Evolutionary conservation across 768 basidiomycete species (phyloP).

Genomic region (Psilocybe cubensis): DNA sequence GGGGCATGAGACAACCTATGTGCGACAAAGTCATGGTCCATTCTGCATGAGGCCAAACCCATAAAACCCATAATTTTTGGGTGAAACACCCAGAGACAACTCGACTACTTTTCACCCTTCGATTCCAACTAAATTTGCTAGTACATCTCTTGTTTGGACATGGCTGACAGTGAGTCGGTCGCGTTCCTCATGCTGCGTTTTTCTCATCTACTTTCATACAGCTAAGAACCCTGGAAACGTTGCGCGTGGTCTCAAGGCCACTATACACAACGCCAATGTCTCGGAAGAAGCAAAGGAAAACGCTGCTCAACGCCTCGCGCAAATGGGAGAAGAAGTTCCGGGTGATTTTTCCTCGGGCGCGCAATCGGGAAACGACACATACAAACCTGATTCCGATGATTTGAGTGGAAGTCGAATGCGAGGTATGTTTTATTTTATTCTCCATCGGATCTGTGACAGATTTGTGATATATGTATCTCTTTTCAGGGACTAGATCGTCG

Average conservation of each 20-base stretch:
- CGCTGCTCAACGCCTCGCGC: constrained; percentile 48
- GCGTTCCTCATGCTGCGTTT: not conserved
- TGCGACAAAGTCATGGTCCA: not conserved
- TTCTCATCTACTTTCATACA: not conserved
- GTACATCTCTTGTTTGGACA: not conserved
- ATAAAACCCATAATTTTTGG: no score
- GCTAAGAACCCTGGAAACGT: constrained; percentile 22
- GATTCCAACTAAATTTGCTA: not conserved
- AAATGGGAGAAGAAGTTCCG: constrained; percentile 25
- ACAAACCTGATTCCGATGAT: not conserved
- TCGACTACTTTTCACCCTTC: no score
- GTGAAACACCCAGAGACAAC: no score
- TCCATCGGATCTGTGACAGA: not conserved
- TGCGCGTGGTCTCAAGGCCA: constrained; percentile 58
- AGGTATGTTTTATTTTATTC: not conserved
- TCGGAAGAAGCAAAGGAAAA: constrained; percentile 56
- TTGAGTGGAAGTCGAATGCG: not conserved
- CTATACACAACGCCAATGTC: constrained; percentile 60
- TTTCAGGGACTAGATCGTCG: not conserved
- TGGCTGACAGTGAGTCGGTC: not conserved
- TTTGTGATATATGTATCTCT: not conserved
- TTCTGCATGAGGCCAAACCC: not conserved
- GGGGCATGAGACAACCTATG: not conserved
- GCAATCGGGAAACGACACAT: not conserved
- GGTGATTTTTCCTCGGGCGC: not conserved